phyloP scores from a whole-genome alignment of 192 early-diverging fungal species.

The Phlyctochytrium bullatum region DNA sequence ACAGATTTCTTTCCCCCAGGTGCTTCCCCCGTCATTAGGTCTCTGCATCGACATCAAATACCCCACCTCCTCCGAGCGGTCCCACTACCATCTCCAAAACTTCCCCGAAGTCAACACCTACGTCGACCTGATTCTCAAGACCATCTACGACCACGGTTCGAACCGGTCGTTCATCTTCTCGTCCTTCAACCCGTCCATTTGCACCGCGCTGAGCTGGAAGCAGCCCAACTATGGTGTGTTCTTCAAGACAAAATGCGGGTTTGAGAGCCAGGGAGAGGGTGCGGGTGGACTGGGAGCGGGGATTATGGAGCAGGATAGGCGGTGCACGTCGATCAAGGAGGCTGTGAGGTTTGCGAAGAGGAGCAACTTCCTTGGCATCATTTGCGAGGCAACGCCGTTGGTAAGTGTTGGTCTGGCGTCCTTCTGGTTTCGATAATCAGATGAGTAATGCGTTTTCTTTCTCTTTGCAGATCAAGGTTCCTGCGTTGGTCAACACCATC shows the following conservation, averaged over 20 bases:
- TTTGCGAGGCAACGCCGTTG: slow-evolving; percentile 87
- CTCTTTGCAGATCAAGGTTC: slow-evolving; percentile 74
- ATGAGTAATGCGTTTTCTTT: too few relatives aligned
- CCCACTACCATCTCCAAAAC: slow-evolving; percentile 48
- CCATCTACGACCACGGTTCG: slow-evolving; percentile 73
- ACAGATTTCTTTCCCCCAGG: slow-evolving; percentile 45
- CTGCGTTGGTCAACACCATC: slow-evolving; percentile 83
- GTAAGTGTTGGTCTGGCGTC: slow-evolving; percentile 42
- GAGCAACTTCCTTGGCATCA: slow-evolving; percentile 89
- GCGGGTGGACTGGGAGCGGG: background rate
- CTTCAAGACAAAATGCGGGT: slow-evolving; percentile 82
- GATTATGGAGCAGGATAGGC: slow-evolving; percentile 16
- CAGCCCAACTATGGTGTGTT: slow-evolving; percentile 98
- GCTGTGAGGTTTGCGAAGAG: slow-evolving; percentile 89
- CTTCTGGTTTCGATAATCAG: too few relatives aligned
- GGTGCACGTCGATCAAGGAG: slow-evolving; percentile 80
- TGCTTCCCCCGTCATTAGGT: slow-evolving; percentile 68
- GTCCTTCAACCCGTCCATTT: slow-evolving; percentile 87
- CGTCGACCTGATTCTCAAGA: slow-evolving; percentile 85
- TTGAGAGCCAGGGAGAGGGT: slow-evolving; percentile 29
- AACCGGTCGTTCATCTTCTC: slow-evolving; percentile 73
- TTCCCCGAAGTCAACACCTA: slow-evolving; percentile 75
- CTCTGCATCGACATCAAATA: slow-evolving; percentile 88
- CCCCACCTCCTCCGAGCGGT: slow-evolving; percentile 66
- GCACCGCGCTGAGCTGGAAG: slow-evolving; percentile 97